Evolutionary conservation across 202 grass and related monocot species (phyloP).

Genomic region (Setaria italica): DNA sequence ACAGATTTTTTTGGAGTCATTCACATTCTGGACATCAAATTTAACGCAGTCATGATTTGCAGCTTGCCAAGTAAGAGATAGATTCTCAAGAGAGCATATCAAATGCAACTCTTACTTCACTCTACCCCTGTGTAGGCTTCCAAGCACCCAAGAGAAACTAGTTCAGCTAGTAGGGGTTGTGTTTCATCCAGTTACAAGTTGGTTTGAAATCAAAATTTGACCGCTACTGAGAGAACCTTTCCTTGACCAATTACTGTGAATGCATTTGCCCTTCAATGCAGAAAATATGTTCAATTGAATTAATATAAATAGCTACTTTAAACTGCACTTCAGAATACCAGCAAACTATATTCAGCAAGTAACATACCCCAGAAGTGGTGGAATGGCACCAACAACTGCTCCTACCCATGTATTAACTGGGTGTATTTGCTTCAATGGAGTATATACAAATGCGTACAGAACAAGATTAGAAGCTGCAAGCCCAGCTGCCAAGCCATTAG

Average conservation of each 20-base stretch:
- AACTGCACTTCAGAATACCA: conserved; percentile 34
- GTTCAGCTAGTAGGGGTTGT: not conserved
- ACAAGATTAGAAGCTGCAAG: conserved; percentile 87
- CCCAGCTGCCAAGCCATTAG: conserved; percentile 85
- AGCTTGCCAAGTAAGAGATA: not conserved
- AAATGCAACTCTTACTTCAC: not conserved
- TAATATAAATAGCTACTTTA: conserved; percentile 22
- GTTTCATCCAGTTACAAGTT: conserved; percentile 22
- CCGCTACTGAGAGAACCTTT: not conserved
- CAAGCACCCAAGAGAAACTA: conserved; percentile 10
- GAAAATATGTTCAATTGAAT: conserved; percentile 7
- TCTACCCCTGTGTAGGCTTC: not conserved
- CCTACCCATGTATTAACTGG: conserved; percentile 98
- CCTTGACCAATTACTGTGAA: not conserved
- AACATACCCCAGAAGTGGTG: conserved; percentile 87
- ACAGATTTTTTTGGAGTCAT: conserved; percentile 11
- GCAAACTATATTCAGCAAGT: conserved; percentile 23
- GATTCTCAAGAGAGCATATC: conserved; percentile 15
- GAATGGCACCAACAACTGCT: conserved; percentile 93
- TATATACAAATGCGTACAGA: conserved; percentile 97
- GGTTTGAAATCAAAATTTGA: not conserved
- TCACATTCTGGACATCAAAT: conserved; percentile 3
- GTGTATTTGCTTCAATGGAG: conserved; percentile 96
- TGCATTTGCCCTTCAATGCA: not conserved
- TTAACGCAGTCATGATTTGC: not conserved